Percentiles rank a stretch among this genome's conserved stretches.
phyloP scores from a whole-genome alignment of 257 asterid genomes.

The Linderniella brevidens region DNA sequence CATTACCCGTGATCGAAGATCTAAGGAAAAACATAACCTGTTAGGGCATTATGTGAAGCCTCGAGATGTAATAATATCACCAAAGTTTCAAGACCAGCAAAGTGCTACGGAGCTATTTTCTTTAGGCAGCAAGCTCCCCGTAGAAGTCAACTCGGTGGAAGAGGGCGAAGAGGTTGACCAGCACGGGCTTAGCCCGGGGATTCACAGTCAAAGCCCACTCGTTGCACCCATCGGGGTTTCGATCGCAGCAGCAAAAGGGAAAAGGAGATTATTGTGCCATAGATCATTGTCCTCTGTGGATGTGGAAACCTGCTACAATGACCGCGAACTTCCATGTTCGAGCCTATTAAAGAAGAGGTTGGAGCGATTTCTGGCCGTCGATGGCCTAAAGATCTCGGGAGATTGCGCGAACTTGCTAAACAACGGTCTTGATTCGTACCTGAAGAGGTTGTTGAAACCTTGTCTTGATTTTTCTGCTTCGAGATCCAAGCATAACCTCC shows the following conservation, averaged over 20 bases:
- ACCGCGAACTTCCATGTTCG: slow-evolving; percentile 33
- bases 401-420: slow-evolving; percentile 40
- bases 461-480: slow-evolving; percentile 35
- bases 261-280: slow-evolving; percentile 16
- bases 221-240: slow-evolving; percentile 56
- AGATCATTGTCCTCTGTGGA: slow-evolving; percentile 13
- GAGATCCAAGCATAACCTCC: no score
- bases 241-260: slow-evolving; percentile 17
- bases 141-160: slow-evolving; percentile 56
- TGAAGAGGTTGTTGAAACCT: slow-evolving; percentile 46
- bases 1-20: slow-evolving; percentile 21
- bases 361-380: slow-evolving; percentile 28
- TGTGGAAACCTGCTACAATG: slow-evolving; percentile 28
- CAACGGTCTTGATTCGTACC: slow-evolving; percentile 36
- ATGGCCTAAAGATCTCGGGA: slow-evolving; percentile 28
- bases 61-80: slow-evolving; percentile 21
- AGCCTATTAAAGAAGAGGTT: slow-evolving; percentile 32
- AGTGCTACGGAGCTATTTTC: slow-evolving; percentile 51
- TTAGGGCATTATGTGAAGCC: slow-evolving; percentile 35
- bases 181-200: slow-evolving; percentile 34
- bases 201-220: slow-evolving; percentile 34
- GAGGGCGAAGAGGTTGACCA: slow-evolving; percentile 63
- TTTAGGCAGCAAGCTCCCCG: slow-evolving; percentile 50
- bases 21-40: slow-evolving; percentile 34
- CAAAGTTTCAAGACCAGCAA: slow-evolving; percentile 36